phyloP scores from a whole-genome alignment of 441 rosid genomes.

The Iberis amara region DNA sequence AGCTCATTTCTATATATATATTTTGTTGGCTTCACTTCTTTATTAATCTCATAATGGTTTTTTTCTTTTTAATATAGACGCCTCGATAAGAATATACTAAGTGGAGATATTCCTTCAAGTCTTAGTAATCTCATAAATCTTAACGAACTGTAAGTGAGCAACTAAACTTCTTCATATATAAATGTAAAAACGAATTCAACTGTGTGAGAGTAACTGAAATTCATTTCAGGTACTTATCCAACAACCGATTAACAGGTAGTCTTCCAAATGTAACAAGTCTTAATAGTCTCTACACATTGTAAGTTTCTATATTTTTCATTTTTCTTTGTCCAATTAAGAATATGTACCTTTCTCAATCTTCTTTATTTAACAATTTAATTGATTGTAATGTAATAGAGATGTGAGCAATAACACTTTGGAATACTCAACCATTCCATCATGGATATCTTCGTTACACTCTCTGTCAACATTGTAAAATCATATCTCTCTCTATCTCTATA shows the following conservation, averaged over 20 bases:
- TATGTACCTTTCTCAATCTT: too few species aligned
- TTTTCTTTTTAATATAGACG: constrained; percentile 41
- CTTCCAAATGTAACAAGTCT: constrained; percentile 59
- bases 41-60: too few species aligned
- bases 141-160: constrained; percentile 52
- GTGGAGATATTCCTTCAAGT: constrained; percentile 44
- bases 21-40: too few species aligned
- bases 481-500: constrained; percentile 6
- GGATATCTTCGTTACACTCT: constrained; percentile 41
- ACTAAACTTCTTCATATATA: too few species aligned
- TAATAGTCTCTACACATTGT: constrained; percentile 55
- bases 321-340: not conserved
- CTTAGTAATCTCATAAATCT: constrained; percentile 48
- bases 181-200: too few species aligned
- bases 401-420: constrained; percentile 65
- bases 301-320: constrained; percentile 38
- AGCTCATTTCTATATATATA: not conserved
- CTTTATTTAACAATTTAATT: not conserved
- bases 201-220: constrained; percentile 14
- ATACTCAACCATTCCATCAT: constrained; percentile 42
- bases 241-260: constrained; percentile 48
- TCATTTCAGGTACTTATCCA: constrained; percentile 57
- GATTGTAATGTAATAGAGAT: constrained; percentile 45
- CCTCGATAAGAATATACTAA: constrained; percentile 53
- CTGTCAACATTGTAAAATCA: constrained; percentile 63